A percentile compares a stretch with the other conserved stretches of the same genome.
Conservation (phyloP, 2,329 filamentous ascomycete genomes). For the Rhynchosporium agropyri region DNA sequence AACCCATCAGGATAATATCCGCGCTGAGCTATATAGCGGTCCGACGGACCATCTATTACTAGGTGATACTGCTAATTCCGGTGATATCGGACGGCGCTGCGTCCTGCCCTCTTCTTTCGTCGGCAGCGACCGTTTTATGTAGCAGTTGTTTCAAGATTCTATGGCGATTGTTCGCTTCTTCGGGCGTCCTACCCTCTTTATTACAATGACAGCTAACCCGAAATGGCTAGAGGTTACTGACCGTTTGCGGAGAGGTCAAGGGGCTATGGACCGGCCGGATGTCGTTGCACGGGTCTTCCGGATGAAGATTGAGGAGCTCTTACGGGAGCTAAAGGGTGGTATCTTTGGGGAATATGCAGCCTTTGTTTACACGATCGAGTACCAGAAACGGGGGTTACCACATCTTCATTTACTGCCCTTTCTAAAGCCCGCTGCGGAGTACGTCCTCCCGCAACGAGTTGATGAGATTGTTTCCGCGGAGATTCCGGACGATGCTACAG, state of each 20-base stretch:
- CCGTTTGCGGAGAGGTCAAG: neutral
- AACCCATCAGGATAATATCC: neutral
- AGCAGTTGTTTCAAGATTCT: neutral
- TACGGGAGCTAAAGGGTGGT: neutral
- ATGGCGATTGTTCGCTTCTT: neutral
- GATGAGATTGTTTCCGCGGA: neutral
- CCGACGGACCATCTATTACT: neutral
- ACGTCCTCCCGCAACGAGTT: neutral
- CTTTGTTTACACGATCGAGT: neutral
- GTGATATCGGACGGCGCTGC: neutral
- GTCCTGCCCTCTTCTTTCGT: neutral
- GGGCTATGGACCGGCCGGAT: neutral
- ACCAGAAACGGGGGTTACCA: neutral
- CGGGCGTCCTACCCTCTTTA: neutral
- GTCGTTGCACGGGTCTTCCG: neutral
- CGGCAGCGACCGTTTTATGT: neutral
- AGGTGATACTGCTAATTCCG: neutral
- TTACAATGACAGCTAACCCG: neutral
- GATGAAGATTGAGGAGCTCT: neutral
- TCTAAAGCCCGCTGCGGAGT: neutral
- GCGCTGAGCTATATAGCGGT: neutral
- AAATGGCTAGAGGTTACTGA: neutral
- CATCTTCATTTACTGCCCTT: neutral
- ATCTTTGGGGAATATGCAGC: neutral
- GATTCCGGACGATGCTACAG: neutral